Evolutionary conservation across 2,329 filamentous ascomycete genomes (phyloP), one percentile per base, ranked within the genome.

Genomic region (Leptographium wingfieldii): DNA sequence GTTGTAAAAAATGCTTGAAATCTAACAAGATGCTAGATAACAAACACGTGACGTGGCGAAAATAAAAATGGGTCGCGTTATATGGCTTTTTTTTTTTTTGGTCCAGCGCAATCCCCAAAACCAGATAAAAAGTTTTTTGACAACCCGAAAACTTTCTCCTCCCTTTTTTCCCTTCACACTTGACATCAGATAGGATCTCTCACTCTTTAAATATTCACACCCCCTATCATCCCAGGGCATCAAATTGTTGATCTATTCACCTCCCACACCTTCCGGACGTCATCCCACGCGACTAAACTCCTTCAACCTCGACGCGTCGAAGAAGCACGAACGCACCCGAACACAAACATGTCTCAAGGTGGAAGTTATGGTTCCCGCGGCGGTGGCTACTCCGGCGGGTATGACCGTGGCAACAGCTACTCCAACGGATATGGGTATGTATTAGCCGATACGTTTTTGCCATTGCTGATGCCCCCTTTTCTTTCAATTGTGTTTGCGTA

Each of bases 291-390:
- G 53, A 38, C 33, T 25, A 40, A 31, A 22, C 31, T 11, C 35
- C 29, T 55, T 12, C 52, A 55, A 40, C 6, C 52, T 43, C 11
- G 5, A n/a, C 57, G 52, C 57, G 49, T 29, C 22, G 19, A 51
- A 7, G 25, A 54, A 40, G 6, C 12, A 52, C 25, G 19, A n/a
- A 56, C 38, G 9, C 22, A 43, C 27, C n/a, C 10, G 10, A 43
- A 27, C 29, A 46, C 31, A 7, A 74, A 66, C 60, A 79, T 79
- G 77, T 79, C 77, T 67, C 77, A 76, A 70, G 67, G 70, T 59
- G 68, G 71, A 64, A 70, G 74, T 66, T 74, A 73, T 66, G 62
- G 64, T 27, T 73, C 77, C 63, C 66, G 71, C 61, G 71, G 72
- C 67, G 74, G 76, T 63, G 69, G 69, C 56, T 62, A 66, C 51